Evolutionary conservation across 2,329 filamentous ascomycete genomes (phyloP), one percentile per base, ranked within the genome.

Genomic region (Paracamarosporium sp.): DNA sequence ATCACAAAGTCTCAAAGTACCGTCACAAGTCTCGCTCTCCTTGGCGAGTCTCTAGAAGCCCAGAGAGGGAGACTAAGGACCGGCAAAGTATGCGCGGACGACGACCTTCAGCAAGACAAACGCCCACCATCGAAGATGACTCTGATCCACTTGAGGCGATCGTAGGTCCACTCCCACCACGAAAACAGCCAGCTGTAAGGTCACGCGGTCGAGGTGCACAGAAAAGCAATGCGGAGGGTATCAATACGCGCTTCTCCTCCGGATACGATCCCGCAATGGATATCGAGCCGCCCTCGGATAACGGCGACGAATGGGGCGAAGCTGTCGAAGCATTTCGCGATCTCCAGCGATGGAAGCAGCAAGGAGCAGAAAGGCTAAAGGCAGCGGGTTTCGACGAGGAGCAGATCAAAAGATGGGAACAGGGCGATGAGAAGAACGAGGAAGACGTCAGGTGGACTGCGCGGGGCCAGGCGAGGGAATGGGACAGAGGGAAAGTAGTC

Each of bases 161-260:
- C 20, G 88, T 97, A 31, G 93, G 93, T 0, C 92, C 92, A 20
- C 76, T 80, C 1, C 87, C 85, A 8, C 87, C 88, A 27, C 83
- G 82, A 20, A 78, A 77, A 4, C 63, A 71, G 33, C 68, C 72
- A 30, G 62, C 64, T 28, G 70, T 86, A 30, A 83, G 79, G 43
- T 66, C 68, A 15, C 69, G 69, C 24, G 53, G 73, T 44, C 72
- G 73, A n/a, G 72, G 72, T 27, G 70, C 68, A 7, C 62, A 69
- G 40, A 75, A 72, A 57, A 57, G 62, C 24, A 68, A 63, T 17
- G 61, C 62, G 2, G 65, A 88, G 25, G 87, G 85, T 9, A 96
- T 97, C 63, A 93, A 97, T 70, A 82, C 85, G 24, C 91, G 91
- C 51, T 98, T 97, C 74, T 88, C 90, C 1, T 80, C 86, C 1